Base-by-base conservation (phyloP, 2,329 filamentous ascomycete species). In the Fusarium goolgardi region DNA sequence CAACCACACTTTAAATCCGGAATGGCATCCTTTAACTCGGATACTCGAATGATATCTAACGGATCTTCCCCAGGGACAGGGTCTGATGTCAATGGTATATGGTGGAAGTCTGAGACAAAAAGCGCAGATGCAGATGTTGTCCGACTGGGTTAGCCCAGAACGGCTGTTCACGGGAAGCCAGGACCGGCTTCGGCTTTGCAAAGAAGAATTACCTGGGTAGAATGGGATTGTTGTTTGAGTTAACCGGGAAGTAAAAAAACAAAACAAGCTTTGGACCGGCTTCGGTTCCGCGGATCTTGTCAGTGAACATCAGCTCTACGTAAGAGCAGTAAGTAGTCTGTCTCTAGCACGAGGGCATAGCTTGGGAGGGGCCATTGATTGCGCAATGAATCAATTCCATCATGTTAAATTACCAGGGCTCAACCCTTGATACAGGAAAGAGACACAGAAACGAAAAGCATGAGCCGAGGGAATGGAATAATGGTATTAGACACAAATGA, bases 21-120 rank as follows among this genome's bases (percentile, higher is more conserved):
- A 23, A 21, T 55, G 46, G 4, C 46, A 55, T 25, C 34, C 29
- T 41, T 41, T 66, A 49, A 21, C 4, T 41, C n/a, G 20, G 20
- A 21, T 45, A 5, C 31, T 43, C 35, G 40, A 65, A 44, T 43
- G 52, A 7, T 39, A 50, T 41, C n/a, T 16, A 37, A 27, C 8
- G 35, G 49, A 51, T 59, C 45, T 41, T 31, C 32, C 23, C 35
- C 54, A 67, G 59, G 58, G 56, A 60, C 60, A 59, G 60, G 68
- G 68, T 71, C 70, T 63, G 55, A 32, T 69, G 69, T 64, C 45
- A 35, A 52, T 39, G 21, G 41, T 68, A 71, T 72, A 66, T 69
- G 71, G 63, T 52, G 40, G 32, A 25, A 39, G 54, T 63, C 52
- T 65, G 59, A 72, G 70, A 72, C 70, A 72, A 43, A 49, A 39